Evolutionary conservation across 1,139 yeast species (phyloP).

Genomic region (Hanseniaspora sp.): DNA sequence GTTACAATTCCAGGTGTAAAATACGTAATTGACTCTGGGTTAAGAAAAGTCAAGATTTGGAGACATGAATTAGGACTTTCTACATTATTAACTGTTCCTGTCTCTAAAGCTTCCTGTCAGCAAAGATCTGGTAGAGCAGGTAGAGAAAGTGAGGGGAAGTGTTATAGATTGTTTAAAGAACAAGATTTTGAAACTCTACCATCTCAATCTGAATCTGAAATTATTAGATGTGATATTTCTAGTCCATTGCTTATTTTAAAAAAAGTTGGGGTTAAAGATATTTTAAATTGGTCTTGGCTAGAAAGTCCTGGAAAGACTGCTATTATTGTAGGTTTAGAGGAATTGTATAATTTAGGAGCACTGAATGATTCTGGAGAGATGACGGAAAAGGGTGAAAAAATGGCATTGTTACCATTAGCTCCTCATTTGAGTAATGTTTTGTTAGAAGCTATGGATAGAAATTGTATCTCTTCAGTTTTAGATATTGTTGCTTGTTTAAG

Average conservation of each 20-base stretch:
- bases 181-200: slow-evolving; percentile 51
- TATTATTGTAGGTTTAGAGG: slow-evolving; percentile 62
- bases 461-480: slow-evolving; percentile 54
- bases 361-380: slow-evolving; percentile 64
- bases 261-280: slow-evolving; percentile 70
- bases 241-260: slow-evolving; percentile 77
- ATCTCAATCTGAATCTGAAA: slow-evolving; percentile 83
- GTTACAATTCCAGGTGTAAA: slow-evolving; percentile 92
- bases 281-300: slow-evolving; percentile 82
- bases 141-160: slow-evolving; percentile 87
- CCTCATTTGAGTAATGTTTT: slow-evolving; percentile 89
- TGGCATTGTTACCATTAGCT: slow-evolving; percentile 81
- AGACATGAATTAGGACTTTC: slow-evolving; percentile 84
- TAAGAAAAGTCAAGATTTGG: slow-evolving; percentile 90
- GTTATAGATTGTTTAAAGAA: slow-evolving; percentile 74
- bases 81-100: slow-evolving; percentile 78
- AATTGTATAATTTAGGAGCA: slow-evolving; percentile 70
- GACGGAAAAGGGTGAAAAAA: slow-evolving; percentile 64
- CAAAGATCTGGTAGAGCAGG: slow-evolving; percentile 99
- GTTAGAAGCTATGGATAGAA: slow-evolving; percentile 51
- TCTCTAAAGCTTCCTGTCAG: slow-evolving; percentile 86
- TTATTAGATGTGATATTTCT: slow-evolving; percentile 72
- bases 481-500: slow-evolving; percentile 89
- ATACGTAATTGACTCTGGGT: slow-evolving; percentile 84
- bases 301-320: slow-evolving; percentile 81